These are phyloP conservation scores for Bruguiera hainesii DNA, from an alignment of 441 rosid species.

Conservation along the genomic window DNA sequence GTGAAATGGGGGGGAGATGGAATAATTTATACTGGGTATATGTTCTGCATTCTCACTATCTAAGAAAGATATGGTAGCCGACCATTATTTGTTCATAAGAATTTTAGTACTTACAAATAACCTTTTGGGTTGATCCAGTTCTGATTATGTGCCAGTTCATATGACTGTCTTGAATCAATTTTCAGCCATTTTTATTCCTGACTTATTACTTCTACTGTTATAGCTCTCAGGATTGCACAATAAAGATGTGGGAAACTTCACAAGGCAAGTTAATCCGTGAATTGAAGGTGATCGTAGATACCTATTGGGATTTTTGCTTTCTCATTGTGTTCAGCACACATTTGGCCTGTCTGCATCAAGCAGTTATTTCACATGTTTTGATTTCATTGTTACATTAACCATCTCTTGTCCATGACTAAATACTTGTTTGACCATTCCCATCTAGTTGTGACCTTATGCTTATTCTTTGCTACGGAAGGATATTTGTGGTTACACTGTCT, in stretches of 20 bases:
- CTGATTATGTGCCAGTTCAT: not conserved
- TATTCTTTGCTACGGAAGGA: not conserved
- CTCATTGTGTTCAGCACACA: not conserved
- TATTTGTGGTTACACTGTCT: no score
- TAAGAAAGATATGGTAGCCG: not conserved
- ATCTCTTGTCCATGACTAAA: not conserved
- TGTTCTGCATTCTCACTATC: constrained; percentile 12
- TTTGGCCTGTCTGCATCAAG: constrained; percentile 4
- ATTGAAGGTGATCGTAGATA: constrained; percentile 57
- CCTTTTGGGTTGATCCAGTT: constrained; percentile 1
- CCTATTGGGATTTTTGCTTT: constrained; percentile 6
- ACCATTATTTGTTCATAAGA: not conserved
- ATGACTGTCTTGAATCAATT: not conserved
- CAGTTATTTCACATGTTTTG: not conserved
- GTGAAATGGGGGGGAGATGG: constrained; percentile 99
- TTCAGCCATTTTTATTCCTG: constrained; percentile 4
- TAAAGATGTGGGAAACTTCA: constrained; percentile 96
- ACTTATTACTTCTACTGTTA: constrained; percentile 17
- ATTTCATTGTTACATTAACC: not conserved
- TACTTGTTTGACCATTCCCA: not conserved
- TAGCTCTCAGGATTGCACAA: constrained; percentile 96
- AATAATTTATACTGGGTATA: constrained; percentile 85
- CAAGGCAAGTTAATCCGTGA: constrained; percentile 98
- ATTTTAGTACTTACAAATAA: not conserved
- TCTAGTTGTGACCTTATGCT: not conserved